Evolutionary conservation across 495 filamentous ascomycete species (phyloP).

Genomic region (Penicillium pancosmium): DNA sequence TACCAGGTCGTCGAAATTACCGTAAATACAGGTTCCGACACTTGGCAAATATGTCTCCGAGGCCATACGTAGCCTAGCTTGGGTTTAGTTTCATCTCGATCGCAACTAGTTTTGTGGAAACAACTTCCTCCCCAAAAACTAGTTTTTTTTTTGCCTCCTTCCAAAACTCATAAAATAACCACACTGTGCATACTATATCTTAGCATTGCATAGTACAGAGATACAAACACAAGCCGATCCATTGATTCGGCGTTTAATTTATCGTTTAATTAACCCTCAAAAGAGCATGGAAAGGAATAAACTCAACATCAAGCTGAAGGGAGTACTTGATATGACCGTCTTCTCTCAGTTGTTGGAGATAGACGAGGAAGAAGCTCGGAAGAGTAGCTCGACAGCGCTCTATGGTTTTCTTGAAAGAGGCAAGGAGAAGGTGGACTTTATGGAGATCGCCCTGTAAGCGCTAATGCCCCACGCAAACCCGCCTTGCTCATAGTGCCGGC

Average conservation of each 20-base stretch:
- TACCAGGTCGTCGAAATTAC: neutral
- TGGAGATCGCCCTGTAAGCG: slow-evolving; percentile 3
- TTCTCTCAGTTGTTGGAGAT: slow-evolving; percentile 2
- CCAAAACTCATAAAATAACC: neutral
- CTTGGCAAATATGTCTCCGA: neutral
- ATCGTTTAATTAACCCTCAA: neutral
- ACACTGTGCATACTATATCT: neutral
- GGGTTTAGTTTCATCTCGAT: neutral
- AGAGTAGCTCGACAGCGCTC: neutral
- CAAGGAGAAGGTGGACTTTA: neutral
- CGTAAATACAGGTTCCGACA: neutral
- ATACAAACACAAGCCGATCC: neutral
- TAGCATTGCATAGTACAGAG: neutral
- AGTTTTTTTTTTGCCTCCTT: neutral
- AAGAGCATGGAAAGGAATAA: neutral
- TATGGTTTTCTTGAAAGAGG: slow-evolving; percentile 2
- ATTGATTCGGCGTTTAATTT: neutral
- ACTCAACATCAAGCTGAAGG: neutral
- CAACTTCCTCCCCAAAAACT: neutral
- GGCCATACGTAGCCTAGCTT: neutral
- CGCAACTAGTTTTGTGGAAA: neutral
- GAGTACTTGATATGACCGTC: slow-evolving; percentile 2
- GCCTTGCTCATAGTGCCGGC: neutral
- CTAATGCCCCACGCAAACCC: neutral
- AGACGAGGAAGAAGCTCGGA: neutral